phyloP scores from a whole-genome alignment of 768 basidiomycete genomes.

The Cyathus striatus region DNA sequence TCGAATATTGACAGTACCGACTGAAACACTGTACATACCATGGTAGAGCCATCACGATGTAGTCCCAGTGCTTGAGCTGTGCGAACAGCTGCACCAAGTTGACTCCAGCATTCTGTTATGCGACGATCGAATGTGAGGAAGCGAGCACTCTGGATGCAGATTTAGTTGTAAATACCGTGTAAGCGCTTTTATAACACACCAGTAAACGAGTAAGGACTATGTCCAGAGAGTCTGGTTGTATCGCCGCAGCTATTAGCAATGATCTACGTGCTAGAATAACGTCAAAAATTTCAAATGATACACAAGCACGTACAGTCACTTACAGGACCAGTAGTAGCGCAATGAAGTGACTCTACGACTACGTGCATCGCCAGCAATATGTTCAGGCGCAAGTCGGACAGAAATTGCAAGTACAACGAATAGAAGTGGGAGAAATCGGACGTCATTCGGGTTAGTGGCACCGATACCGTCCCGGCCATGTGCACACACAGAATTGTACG shows the following conservation, averaged over 20 bases:
- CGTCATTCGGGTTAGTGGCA: constrained; percentile 64
- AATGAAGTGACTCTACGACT: constrained; percentile 74
- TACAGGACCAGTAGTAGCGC: constrained; percentile 95
- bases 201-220: constrained; percentile 89
- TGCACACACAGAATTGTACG: constrained; percentile 59
- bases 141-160: constrained; percentile 44
- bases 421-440: constrained; percentile 84
- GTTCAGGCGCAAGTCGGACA: constrained; percentile 80
- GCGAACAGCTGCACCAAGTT: constrained; percentile 86
- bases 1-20: constrained; percentile 6
- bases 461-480: constrained; percentile 58
- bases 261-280: constrained; percentile 80
- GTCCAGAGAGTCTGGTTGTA: constrained; percentile 89
- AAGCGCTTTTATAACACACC: constrained; percentile 39
- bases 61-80: constrained; percentile 93
- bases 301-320: constrained; percentile 23
- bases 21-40: constrained; percentile 45
- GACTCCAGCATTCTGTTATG: constrained; percentile 95
- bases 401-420: constrained; percentile 91
- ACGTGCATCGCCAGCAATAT: constrained; percentile 75
- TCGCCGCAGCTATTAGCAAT: constrained; percentile 86
- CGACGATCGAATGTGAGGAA: constrained; percentile 71
- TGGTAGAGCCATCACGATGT: constrained; percentile 81
- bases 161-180: constrained; percentile 30
- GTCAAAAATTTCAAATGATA: constrained; percentile 11